Conservation (phyloP, 805 yeast genomes). For the Ogataea methanolica region DNA sequence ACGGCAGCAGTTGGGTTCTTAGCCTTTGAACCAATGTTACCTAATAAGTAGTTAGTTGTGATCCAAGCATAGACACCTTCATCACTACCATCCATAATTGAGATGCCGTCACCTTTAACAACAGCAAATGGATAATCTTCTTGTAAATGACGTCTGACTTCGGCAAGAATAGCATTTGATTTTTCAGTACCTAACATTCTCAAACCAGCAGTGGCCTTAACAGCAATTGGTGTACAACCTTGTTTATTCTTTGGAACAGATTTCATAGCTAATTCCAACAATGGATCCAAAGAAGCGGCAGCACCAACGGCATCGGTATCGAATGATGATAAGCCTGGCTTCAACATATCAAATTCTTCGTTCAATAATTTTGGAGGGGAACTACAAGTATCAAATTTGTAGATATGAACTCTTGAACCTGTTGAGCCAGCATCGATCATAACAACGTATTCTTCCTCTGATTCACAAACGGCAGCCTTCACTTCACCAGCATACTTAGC, state of each 20-base stretch:
- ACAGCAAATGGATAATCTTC: constrained; percentile 87
- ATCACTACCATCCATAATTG: constrained; percentile 93
- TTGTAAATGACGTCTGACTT: constrained; percentile 74
- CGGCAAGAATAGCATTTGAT: constrained; percentile 63
- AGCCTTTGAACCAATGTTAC: constrained; percentile 81
- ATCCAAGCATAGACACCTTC: constrained; percentile 99
- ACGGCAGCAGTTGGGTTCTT: constrained; percentile 91
- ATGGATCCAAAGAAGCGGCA: constrained; percentile 82
- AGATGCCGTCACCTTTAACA: constrained; percentile 78
- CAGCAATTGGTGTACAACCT: constrained; percentile 88
- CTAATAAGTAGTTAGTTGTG: constrained; percentile 88
- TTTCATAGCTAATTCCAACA: constrained; percentile 69
- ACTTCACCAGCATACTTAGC: constrained; percentile 10
- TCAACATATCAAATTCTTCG: constrained; percentile 83
- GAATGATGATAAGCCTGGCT: constrained; percentile 88
- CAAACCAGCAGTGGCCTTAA: constrained; percentile 97
- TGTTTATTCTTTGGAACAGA: constrained; percentile 70
- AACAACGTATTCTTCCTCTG: constrained; percentile 64
- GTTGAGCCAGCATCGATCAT: constrained; percentile 99
- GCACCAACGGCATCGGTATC: constrained; percentile 80
- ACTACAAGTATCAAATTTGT: constrained; percentile 81
- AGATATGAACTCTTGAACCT: constrained; percentile 94
- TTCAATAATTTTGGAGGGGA: constrained; percentile 76
- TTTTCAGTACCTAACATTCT: constrained; percentile 77
- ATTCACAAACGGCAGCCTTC: constrained; percentile 29